Base-by-base conservation (phyloP, 345 rosid species). In the Rhodamnia rubescens region DNA sequence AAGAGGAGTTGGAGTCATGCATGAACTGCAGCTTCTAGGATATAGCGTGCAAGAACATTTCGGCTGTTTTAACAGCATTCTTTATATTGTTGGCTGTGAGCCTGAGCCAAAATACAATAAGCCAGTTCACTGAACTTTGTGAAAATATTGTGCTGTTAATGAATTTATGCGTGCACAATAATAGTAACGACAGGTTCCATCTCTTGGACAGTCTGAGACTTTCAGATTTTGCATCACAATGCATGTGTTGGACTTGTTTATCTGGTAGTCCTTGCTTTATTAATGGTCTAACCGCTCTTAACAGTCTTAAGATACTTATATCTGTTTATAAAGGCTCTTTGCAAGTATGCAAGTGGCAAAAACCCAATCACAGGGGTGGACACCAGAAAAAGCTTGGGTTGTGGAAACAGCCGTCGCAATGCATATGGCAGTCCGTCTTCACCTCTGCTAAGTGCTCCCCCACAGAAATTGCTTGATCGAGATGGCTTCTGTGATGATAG, bases 341-440 rank as follows among this genome's bases (percentile, higher is more conserved):
- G 99, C 92, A 97, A 94, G 89, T 95, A 97, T 80, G 99, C 99
- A 18, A 94, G 90, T 36, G 99, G 99, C 22, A 95, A 93, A 59
- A 97, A 95, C 90, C 94, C 98, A 29, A 83, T 92, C 3, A 95
- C 99, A 2, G 97, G 99, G 78, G 96, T 94, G 44, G 90, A 93
- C 91, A 96, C 98, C 22, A 93, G 98, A 88, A 86, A 85, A 88
- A 95, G 98, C 81, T 93, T 97, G 85, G 98, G 99, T 4, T 95
- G 98, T 52, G 98, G 98, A 84, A 97, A 91, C 87, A 95, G 92
- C 87, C 89, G 93, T 78, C 85, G 98, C 88, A 95, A 95, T 84
- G 99, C 98, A 1, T 94, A 96, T 42, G 99, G 99, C 12, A 87
- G 91, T 22, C 96, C 98, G 69, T 96, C 99, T 44, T 96, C 99